A percentile compares a stretch with the other conserved stretches of the same genome.
phyloP scores from a whole-genome alignment of 169 alveolate species.

The Cryptosporidium sp. region DNA sequence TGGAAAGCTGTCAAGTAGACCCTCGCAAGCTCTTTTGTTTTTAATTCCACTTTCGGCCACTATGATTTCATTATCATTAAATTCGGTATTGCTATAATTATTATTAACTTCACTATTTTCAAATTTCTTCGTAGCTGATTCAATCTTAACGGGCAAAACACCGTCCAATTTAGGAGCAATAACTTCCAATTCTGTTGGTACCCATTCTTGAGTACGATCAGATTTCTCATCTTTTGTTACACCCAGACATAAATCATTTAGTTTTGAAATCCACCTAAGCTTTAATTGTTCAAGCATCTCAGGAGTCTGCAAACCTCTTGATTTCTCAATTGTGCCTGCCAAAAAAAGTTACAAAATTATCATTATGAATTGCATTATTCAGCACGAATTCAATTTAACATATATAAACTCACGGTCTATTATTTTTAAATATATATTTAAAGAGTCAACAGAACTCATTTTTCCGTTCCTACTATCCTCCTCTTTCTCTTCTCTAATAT shows the following conservation, averaged over 20 bases:
- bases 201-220: slow-evolving; percentile 31
- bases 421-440: slow-evolving; percentile 44
- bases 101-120: not conserved
- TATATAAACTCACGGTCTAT: slow-evolving; percentile 36
- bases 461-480: too few relatives aligned
- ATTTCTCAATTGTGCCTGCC: slow-evolving; percentile 55
- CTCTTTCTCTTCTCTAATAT: too few relatives aligned
- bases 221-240: slow-evolving; percentile 24
- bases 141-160: slow-evolving; percentile 31
- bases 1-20: not conserved
- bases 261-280: slow-evolving; percentile 53
- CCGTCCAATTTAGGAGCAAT: slow-evolving; percentile 46
- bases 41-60: not conserved
- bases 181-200: slow-evolving; percentile 6
- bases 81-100: not conserved
- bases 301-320: slow-evolving; percentile 59
- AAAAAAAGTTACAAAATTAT: not conserved
- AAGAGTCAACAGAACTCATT: slow-evolving; percentile 37
- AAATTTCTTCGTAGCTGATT: not conserved
- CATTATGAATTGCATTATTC: not conserved
- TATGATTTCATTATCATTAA: not conserved
- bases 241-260: slow-evolving; percentile 52
- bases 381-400: not conserved
- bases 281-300: slow-evolving; percentile 61
- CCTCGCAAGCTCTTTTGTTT: not conserved